These are phyloP conservation scores for Phoenix roebelenii DNA, from an alignment of 176 grass and related monocot species.

Conservation along the genomic window DNA sequence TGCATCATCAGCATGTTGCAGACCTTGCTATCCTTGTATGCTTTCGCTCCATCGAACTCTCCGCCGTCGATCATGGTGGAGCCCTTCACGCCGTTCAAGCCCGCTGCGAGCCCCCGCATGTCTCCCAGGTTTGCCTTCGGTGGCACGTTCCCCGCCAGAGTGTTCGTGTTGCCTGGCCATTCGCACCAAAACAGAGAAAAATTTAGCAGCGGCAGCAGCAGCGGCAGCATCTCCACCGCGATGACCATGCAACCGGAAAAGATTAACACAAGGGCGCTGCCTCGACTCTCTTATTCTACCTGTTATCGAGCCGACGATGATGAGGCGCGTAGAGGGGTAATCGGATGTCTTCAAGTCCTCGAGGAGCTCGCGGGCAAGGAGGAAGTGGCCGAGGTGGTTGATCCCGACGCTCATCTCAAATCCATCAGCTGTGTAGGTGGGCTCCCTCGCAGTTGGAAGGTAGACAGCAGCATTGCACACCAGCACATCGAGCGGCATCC, in stretches of 20 bases:
- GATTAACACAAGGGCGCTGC: too few relatives aligned
- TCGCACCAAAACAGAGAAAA: background rate
- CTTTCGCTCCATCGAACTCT: conserved; percentile 89
- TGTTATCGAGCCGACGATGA: conserved; percentile 96
- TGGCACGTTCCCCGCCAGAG: conserved; percentile 70
- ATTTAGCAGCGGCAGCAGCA: too few relatives aligned
- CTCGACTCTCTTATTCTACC: conserved; percentile 20
- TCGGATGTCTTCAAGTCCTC: conserved; percentile 53
- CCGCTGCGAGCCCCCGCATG: conserved; percentile 59
- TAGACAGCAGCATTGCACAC: conserved; percentile 98
- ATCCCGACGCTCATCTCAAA: conserved; percentile 98
- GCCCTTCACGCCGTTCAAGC: conserved; percentile 45
- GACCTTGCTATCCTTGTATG: conserved; percentile 99
- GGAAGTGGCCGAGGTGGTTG: conserved; percentile 94
- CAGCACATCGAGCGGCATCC: conserved; percentile 70
- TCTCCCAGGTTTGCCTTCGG: conserved; percentile 98
- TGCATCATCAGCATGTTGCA: conserved; percentile 99
- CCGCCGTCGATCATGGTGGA: conserved; percentile 87
- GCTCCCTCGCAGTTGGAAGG: conserved; percentile 88
- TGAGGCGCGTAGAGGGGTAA: conserved; percentile 79
- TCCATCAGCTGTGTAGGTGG: conserved; percentile 75
- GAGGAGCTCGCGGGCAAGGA: conserved; percentile 73
- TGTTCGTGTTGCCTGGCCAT: conserved; percentile 81
- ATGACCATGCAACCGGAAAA: too few relatives aligned
- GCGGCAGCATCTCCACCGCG: too few relatives aligned